These are phyloP conservation scores for Cyberlindnera japonica DNA, from an alignment of 805 yeast species.

Conservation along the genomic window DNA sequence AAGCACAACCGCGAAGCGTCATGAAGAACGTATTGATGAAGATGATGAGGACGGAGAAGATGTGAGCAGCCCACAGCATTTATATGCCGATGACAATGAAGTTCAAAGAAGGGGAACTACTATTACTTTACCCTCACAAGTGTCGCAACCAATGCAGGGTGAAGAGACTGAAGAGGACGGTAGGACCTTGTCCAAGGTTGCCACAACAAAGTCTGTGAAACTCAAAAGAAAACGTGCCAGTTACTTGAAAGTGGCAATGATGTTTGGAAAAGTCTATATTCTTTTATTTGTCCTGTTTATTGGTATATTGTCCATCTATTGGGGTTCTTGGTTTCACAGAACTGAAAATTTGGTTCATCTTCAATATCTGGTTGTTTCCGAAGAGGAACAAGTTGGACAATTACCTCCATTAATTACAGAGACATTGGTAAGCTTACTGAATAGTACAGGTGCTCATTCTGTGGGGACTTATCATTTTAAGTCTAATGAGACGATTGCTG, in stretches of 20 bases:
- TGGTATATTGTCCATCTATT: conserved; percentile 29
- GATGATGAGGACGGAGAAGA: conserved; percentile 1
- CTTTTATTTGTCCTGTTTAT: conserved; percentile 24
- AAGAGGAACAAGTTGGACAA: conserved; percentile 15
- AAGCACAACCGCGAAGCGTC: background rate
- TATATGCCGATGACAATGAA: background rate
- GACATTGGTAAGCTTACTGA: conserved; percentile 3
- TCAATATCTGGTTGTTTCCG: conserved; percentile 21
- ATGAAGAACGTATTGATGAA: conserved; percentile 1
- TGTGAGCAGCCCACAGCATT: conserved; percentile 2
- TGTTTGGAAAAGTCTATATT: conserved; percentile 17
- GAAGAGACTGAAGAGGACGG: conserved; percentile 5
- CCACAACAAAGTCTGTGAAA: conserved; percentile 15
- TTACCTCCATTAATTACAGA: conserved; percentile 14
- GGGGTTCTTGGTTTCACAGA: conserved; percentile 29
- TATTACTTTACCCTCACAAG: background rate
- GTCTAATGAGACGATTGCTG: conserved; percentile 1
- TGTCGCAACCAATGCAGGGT: background rate
- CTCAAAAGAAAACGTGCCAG: conserved; percentile 12
- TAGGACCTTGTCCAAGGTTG: conserved; percentile 4
- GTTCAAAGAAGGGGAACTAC: too few species aligned
- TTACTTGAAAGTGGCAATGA: conserved; percentile 12
- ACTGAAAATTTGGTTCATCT: conserved; percentile 13
- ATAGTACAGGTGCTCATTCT: conserved; percentile 6
- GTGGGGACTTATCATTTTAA: conserved; percentile 20